Evolutionary conservation across 768 basidiomycete genomes (phyloP).

Genomic region (Boletus eberwhitei): DNA sequence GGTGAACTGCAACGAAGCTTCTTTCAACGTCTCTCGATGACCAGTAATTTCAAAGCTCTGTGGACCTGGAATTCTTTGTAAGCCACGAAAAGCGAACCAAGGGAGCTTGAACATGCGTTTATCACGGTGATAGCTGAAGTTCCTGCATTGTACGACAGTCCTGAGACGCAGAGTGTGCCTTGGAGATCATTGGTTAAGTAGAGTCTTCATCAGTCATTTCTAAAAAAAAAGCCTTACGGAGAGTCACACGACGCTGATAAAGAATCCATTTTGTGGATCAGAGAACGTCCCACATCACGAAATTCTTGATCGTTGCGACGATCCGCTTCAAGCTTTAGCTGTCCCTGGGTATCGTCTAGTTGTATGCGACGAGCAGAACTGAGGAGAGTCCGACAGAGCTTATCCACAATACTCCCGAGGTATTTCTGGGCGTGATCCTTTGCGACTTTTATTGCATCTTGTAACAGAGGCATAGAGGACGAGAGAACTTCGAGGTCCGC

Average conservation of each 20-base stretch:
- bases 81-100: not conserved
- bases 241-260: slow-evolving; percentile 17
- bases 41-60: slow-evolving; percentile 20
- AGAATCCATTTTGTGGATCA: slow-evolving; percentile 20
- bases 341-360: slow-evolving; percentile 13
- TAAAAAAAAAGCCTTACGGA: slow-evolving; percentile 9
- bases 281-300: slow-evolving; percentile 12
- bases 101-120: not conserved
- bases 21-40: slow-evolving; percentile 15
- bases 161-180: slow-evolving; percentile 20
- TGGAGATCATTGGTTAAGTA: not conserved
- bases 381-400: slow-evolving; percentile 13
- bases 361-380: slow-evolving; percentile 12
- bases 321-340: slow-evolving; percentile 14
- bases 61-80: slow-evolving; percentile 8
- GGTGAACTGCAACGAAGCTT: slow-evolving; percentile 22
- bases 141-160: not conserved
- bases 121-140: not conserved
- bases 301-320: slow-evolving; percentile 9
- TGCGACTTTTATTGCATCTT: slow-evolving; percentile 12
- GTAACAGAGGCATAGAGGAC: slow-evolving; percentile 12
- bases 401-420: slow-evolving; percentile 18
- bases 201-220: not conserved
- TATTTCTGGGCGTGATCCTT: slow-evolving; percentile 18
- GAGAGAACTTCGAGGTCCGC: slow-evolving; percentile 19